Evolutionary conservation across 2,329 filamentous ascomycete genomes (phyloP), one percentile per base, ranked within the genome.

Genomic region (Colletotrichum chrysophilum): DNA sequence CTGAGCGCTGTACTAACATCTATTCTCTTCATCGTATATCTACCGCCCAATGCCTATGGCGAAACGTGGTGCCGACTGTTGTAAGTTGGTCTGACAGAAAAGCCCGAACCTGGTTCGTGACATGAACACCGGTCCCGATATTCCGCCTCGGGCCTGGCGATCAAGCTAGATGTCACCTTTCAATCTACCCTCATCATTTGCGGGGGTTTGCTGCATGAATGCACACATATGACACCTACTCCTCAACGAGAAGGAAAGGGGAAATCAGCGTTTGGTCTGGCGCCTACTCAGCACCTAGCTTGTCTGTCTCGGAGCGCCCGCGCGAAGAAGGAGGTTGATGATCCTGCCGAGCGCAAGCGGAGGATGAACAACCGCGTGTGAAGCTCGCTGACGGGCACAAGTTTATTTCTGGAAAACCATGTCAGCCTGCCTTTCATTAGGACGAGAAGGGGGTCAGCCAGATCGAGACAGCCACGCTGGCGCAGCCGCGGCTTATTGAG

Each of bases 1-100:
- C 65, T 73, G 58, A 21, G 58, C 48, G 60, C 70, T 76, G 74
- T 76, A 76, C 43, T 48, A 69, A 74, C n/a, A 74, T 69, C 24
- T 32, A 55, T 64, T 32, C 32, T 55, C 38, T 68, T 66, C 21
- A 62, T 34, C 32, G 30, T 32, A 36, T 36, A 8, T 34, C 10
- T 28, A n/a, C n/a, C 30, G 30, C 32, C 16, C 12, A 6, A 32
- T 62, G 58, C 30, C 58, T n/a, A 14, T 28, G 56, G 30, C 56
- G 56, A 52, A 52, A 21, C 43, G n/a, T 52, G n/a, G n/a, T 52
- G 43, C 43, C 7, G n/a, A n/a, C n/a, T 52, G 43, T 52, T 52
- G n/a, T 12, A 52, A 52, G n/a, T 52, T 52, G 43, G 12, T 10
- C 43, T 18, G 43, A 52, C 43, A 21, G 43, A 21, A 52, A 10